Evolutionary conservation across 1,139 yeast genomes (phyloP).

Genomic region (Pichia sp.): DNA sequence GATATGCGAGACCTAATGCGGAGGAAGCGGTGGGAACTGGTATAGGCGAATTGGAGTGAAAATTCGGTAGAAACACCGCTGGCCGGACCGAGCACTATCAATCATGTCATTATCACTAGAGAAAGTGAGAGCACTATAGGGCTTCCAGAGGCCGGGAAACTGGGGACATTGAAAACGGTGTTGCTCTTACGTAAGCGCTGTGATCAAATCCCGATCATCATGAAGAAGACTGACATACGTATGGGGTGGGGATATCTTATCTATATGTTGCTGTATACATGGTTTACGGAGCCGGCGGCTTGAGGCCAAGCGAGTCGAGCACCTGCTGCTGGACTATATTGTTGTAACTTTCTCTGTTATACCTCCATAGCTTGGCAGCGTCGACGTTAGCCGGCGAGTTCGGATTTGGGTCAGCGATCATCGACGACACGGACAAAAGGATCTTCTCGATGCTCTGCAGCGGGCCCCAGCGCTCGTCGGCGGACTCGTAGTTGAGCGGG

Average conservation of each 20-base stretch:
- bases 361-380: constrained; percentile 94
- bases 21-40: background rate
- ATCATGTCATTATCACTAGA: background rate
- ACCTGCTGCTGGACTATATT: constrained; percentile 63
- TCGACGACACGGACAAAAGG: constrained; percentile 83
- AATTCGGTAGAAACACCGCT: background rate
- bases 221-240: background rate
- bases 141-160: background rate
- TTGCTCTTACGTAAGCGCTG: background rate
- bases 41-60: background rate
- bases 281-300: background rate
- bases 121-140: background rate
- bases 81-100: background rate
- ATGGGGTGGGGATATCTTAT: background rate
- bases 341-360: constrained; percentile 64
- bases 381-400: constrained; percentile 97
- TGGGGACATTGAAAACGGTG: no score
- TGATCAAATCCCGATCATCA: background rate
- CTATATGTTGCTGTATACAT: background rate
- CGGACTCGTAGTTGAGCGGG: constrained; percentile 90
- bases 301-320: constrained; percentile 32
- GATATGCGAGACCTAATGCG: background rate
- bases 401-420: constrained; percentile 95
- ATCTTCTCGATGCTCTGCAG: constrained; percentile 96
- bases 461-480: constrained; percentile 97